Conservation (phyloP, 2,329 filamentous ascomycete genomes). For the Leptosphaerulina australis region DNA sequence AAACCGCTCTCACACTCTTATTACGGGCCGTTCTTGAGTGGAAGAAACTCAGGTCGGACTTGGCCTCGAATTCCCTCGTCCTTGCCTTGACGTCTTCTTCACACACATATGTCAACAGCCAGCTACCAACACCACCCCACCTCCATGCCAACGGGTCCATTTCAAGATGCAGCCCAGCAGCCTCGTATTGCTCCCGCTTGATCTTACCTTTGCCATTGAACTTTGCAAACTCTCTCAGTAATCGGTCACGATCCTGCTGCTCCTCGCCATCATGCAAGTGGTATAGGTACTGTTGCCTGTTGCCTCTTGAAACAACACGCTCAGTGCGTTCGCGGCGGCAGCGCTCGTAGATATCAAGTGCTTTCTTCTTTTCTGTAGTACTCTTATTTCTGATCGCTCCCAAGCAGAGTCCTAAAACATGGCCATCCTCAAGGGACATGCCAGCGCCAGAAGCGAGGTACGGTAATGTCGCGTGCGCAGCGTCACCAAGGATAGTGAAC, state of each 20-base stretch:
- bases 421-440: slow-evolving; percentile 67
- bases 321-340: slow-evolving; percentile 65
- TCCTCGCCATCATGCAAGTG: slow-evolving; percentile 65
- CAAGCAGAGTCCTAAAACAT: slow-evolving; percentile 63
- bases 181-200: slow-evolving; percentile 24
- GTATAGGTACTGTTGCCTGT: slow-evolving; percentile 66
- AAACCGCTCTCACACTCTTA: slow-evolving; percentile 26
- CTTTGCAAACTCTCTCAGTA: slow-evolving; percentile 34
- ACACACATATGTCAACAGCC: slow-evolving; percentile 46
- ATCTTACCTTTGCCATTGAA: slow-evolving; percentile 39
- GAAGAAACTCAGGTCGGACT: slow-evolving; percentile 4
- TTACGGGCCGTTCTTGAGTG: slow-evolving; percentile 1
- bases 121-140: slow-evolving; percentile 45
- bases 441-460: slow-evolving; percentile 65
- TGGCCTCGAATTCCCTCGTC: slow-evolving; percentile 32
- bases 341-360: slow-evolving; percentile 59
- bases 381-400: slow-evolving; percentile 52
- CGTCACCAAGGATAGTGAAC: slow-evolving; percentile 67
- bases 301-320: slow-evolving; percentile 64
- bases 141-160: slow-evolving; percentile 47
- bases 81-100: slow-evolving; percentile 41
- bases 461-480: slow-evolving; percentile 68
- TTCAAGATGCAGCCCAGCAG: slow-evolving; percentile 30
- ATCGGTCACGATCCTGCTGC: slow-evolving; percentile 59
- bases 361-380: slow-evolving; percentile 47